Base-by-base conservation (phyloP, 208 protist genomes). In the Trypanosoma vivax region DNA sequence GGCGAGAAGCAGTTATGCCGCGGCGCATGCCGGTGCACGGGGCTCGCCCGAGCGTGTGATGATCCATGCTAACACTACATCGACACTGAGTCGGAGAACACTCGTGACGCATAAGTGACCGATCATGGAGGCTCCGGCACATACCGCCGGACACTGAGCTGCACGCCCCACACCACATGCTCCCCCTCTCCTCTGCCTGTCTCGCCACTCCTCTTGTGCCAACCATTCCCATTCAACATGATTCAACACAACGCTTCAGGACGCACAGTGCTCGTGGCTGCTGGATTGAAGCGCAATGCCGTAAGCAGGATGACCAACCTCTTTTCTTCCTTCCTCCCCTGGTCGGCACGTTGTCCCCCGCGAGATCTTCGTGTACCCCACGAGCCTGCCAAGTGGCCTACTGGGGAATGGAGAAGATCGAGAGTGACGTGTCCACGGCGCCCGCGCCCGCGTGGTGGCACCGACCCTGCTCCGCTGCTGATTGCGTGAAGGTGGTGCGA, bases 241-340 rank as follows among this genome's bases (percentile, higher is more conserved):
- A 63, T 63, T 63, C 11, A 14, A 63, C 34, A 31, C 25, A 55
- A 65, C 65, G 64, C 64, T 55, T 71, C 64, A 65, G 41, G 64
- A 71, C 37, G 34, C 49, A 68, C 18, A 47, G 14, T 52, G 50
- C 53, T 18, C 49, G 19, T 78, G 65, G 62, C 58, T 72, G 52
- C 64, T 60, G 60, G 57, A 70, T 66, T 63, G 38, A 43, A 63
- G 70, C 65, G 70, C 65, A 56, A 65, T 35, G 65, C 70, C 60
- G 70, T 69, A 78, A 70, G 71, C 65, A 70, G 60, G 50, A 73
- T 73, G 71, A 73, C 5, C 40, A 37, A 28, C 23, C 23, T 43
- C 38, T 25, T 24, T n/a, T 33, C 27, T 21, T 18, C 14, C 24
- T n/a, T n/a, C n/a, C n/a, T n/a, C n/a, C n/a, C n/a, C n/a, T n/a